Conservation (phyloP, 2,329 filamentous ascomycete species). For the Tolypocladium inflatum region DNA sequence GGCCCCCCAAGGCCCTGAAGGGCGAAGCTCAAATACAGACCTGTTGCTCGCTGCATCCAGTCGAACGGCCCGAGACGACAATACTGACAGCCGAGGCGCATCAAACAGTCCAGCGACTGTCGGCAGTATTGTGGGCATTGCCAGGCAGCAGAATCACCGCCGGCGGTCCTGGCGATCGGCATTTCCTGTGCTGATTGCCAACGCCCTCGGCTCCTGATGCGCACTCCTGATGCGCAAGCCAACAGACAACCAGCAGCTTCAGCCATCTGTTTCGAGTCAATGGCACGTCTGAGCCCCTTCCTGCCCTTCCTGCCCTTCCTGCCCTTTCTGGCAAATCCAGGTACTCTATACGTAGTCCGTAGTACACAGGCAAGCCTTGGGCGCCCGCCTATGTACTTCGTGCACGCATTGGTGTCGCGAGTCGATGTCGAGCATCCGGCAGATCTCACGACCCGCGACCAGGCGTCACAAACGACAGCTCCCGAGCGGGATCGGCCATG, state of each 20-base stretch:
- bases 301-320: neutral
- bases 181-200: neutral
- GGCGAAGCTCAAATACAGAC: neutral
- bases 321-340: neutral
- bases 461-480: neutral
- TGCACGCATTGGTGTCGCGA: neutral
- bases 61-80: no score
- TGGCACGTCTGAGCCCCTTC: neutral
- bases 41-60: no score
- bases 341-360: neutral
- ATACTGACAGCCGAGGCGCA: neutral
- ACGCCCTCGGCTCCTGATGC: neutral
- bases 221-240: neutral
- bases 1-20: neutral
- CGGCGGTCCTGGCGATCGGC: neutral
- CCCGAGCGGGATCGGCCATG: neutral
- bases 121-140: neutral
- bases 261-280: neutral
- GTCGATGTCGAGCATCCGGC: neutral
- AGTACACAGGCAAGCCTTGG: neutral
- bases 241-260: neutral
- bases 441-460: neutral
- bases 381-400: neutral
- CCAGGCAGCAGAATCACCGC: neutral
- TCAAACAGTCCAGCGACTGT: neutral